phyloP scores from a whole-genome alignment of 2,329 filamentous ascomycete species.

The Tolypocladium album region DNA sequence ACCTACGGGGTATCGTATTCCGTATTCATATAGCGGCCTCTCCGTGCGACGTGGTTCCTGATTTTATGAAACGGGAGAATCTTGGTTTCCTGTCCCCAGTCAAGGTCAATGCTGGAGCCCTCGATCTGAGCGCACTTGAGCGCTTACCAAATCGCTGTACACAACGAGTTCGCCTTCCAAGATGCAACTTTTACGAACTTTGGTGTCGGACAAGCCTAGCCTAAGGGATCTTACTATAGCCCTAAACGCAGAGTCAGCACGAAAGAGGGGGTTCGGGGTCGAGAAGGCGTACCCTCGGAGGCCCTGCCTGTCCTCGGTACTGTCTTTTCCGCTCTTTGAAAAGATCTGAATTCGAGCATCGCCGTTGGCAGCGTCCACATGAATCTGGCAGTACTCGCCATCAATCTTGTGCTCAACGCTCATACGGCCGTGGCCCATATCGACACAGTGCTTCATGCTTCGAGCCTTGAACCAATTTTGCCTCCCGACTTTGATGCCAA shows the following conservation, averaged over 20 bases:
- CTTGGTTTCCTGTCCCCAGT: conserved; percentile 32
- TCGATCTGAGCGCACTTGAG: no score
- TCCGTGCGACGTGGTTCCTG: conserved; percentile 65
- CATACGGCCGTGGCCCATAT: conserved; percentile 51
- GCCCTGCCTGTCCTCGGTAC: conserved; percentile 56
- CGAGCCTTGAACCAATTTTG: conserved; percentile 55
- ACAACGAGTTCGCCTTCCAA: conserved; percentile 77
- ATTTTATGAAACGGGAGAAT: conserved; percentile 75
- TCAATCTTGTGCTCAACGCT: conserved; percentile 77
- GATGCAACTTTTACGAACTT: conserved; percentile 57
- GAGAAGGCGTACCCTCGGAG: conserved; percentile 39
- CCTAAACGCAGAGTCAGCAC: conserved; percentile 16
- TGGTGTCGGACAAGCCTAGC: conserved; percentile 47
- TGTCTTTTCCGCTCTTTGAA: conserved; percentile 87
- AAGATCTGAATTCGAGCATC: conserved; percentile 62
- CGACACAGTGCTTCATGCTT: conserved; percentile 64
- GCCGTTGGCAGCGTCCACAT: conserved; percentile 55
- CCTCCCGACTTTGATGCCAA: conserved; percentile 55
- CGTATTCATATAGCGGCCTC: conserved; percentile 58
- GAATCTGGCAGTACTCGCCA: conserved; percentile 84
- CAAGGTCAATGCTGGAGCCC: conserved; percentile 4
- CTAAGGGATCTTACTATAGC: conserved; percentile 54
- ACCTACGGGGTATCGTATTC: conserved; percentile 57
- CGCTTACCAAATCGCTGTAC: conserved; percentile 51
- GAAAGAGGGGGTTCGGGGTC: no score